These are phyloP conservation scores for Trametes maxima DNA, from an alignment of 768 basidiomycete genomes.

Conservation along the genomic window DNA sequence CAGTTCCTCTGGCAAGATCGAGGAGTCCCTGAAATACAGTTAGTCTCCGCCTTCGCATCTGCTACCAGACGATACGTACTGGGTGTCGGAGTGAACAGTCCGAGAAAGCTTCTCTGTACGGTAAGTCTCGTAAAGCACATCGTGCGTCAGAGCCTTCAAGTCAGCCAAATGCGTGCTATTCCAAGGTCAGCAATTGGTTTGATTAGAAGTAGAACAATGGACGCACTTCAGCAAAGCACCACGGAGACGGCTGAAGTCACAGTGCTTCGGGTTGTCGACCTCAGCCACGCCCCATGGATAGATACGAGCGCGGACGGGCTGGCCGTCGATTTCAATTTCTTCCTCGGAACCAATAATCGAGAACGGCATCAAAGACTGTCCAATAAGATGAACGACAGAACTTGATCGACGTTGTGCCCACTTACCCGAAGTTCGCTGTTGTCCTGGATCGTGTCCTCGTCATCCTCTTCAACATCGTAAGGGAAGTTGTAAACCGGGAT, in stretches of 20 bases:
- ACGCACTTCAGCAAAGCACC: constrained; percentile 87
- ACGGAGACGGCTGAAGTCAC: constrained; percentile 94
- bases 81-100: constrained; percentile 79
- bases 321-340: constrained; percentile 91
- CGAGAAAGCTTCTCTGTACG: constrained; percentile 96
- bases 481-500: constrained; percentile 99
- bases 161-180: constrained; percentile 90
- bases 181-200: constrained; percentile 2
- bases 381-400: neutral
- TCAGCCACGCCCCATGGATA: constrained; percentile 99
- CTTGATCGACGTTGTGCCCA: constrained; percentile 2
- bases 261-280: constrained; percentile 99
- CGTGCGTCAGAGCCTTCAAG: constrained; percentile 91
- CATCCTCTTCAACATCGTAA: constrained; percentile 98
- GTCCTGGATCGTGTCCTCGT: constrained; percentile 97
- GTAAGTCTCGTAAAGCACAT: constrained; percentile 94
- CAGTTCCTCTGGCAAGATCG: constrained; percentile 93
- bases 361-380: constrained; percentile 88
- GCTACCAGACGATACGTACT: constrained; percentile 45
- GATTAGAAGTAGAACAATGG: neutral
- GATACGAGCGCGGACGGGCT: constrained; percentile 87
- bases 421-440: constrained; percentile 91
- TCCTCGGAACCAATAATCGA: constrained; percentile 98
- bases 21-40: constrained; percentile 63
- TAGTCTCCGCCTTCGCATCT: constrained; percentile 15